These are phyloP conservation scores for Dioscorea cayenensis DNA, from an alignment of 116 monocot species.

Conservation along the genomic window DNA sequence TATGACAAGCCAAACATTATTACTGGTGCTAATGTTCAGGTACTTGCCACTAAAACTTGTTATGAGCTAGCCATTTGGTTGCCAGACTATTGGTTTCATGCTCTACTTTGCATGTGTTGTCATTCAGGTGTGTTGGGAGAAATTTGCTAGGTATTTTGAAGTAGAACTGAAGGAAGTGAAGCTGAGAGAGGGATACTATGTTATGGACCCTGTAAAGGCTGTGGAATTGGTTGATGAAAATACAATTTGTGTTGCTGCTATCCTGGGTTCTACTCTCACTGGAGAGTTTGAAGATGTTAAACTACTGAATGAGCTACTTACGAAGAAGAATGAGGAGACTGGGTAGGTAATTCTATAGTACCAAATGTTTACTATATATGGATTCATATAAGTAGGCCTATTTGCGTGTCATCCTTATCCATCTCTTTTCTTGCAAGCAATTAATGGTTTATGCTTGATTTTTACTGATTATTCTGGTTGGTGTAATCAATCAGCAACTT, in stretches of 20 bases:
- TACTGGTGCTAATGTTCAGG: constrained; percentile 89
- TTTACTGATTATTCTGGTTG: too few species aligned
- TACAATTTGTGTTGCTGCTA: constrained; percentile 91
- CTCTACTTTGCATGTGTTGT: background rate
- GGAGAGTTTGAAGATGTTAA: constrained; percentile 98
- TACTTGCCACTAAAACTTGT: constrained; percentile 6
- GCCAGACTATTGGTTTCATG: background rate
- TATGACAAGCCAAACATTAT: constrained; percentile 89
- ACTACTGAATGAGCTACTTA: constrained; percentile 68
- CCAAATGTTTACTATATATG: background rate
- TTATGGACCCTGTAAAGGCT: constrained; percentile 86
- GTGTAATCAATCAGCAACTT: too few species aligned
- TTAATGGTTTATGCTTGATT: too few species aligned
- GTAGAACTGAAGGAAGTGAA: constrained; percentile 90
- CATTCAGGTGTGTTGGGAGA: constrained; percentile 88
- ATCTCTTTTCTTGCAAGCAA: too few species aligned
- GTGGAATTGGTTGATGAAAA: constrained; percentile 90
- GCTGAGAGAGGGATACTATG: constrained; percentile 73
- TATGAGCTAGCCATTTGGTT: background rate
- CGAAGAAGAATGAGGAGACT: constrained; percentile 55
- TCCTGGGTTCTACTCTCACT: constrained; percentile 84
- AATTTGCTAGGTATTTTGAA: constrained; percentile 89
- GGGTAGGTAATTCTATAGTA: constrained; percentile 30
- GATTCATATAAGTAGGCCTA: too few species aligned
- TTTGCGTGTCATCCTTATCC: too few species aligned